A percentile compares a stretch with the other conserved stretches of the same genome.
phyloP scores from a whole-genome alignment of 805 yeast species.

The Wickerhamomyces xylosicus region DNA sequence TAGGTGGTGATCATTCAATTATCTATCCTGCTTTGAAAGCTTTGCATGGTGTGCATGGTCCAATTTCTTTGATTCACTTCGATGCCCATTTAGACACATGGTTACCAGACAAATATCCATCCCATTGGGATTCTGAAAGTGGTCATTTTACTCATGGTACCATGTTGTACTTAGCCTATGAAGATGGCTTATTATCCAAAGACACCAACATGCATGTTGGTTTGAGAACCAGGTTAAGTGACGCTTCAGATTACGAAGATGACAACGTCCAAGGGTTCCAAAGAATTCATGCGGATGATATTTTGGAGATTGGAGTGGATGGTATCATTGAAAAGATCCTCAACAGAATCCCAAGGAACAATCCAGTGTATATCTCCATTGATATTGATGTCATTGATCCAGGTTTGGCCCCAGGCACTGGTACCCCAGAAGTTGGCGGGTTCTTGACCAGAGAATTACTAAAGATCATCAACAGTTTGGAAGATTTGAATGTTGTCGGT shows the following conservation, averaged over 20 bases:
- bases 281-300: constrained; percentile 63
- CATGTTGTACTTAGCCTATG: constrained; percentile 61
- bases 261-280: constrained; percentile 62
- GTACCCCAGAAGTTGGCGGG: constrained; percentile 74
- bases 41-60: constrained; percentile 49
- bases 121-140: constrained; percentile 43
- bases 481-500: constrained; percentile 53
- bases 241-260: constrained; percentile 52
- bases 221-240: constrained; percentile 61
- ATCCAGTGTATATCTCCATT: constrained; percentile 69
- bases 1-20: constrained; percentile 82
- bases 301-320: constrained; percentile 52
- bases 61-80: constrained; percentile 65
- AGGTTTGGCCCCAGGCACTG: constrained; percentile 67
- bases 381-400: constrained; percentile 75
- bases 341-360: constrained; percentile 44
- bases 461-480: constrained; percentile 46
- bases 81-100: constrained; percentile 83
- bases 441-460: constrained; percentile 58
- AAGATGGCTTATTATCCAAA: constrained; percentile 48
- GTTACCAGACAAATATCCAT: constrained; percentile 64
- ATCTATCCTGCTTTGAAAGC: constrained; percentile 66
- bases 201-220: constrained; percentile 65
- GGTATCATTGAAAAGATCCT: constrained; percentile 48
- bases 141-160: constrained; percentile 72